phyloP scores from a whole-genome alignment of 2,329 filamentous ascomycete genomes.

The Fusarium oligoseptatum region DNA sequence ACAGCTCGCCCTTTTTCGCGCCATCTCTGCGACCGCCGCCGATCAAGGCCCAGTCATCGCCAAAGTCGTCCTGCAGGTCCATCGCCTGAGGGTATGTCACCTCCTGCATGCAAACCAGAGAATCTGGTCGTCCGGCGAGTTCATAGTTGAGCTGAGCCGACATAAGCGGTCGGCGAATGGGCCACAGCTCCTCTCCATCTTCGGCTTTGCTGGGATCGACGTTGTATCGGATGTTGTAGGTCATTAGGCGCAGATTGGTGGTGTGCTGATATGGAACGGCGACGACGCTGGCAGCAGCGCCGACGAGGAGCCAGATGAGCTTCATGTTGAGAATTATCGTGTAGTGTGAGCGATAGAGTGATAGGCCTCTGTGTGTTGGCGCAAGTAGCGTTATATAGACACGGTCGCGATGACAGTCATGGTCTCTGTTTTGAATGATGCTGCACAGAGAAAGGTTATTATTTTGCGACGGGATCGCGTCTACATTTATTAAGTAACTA shows the following conservation, averaged over 20 bases:
- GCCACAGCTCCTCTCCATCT: conserved; percentile 69
- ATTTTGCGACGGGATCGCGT: neutral
- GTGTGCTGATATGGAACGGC: conserved; percentile 25
- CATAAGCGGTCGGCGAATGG: conserved; percentile 64
- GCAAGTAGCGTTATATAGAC: neutral
- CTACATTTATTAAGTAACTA: neutral
- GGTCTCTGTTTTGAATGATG: neutral
- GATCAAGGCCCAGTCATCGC: conserved; percentile 64
- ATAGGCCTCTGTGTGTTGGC: neutral
- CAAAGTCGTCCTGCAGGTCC: conserved; percentile 62
- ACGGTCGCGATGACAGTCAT: neutral
- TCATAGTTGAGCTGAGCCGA: conserved; percentile 66
- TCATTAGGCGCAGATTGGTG: conserved; percentile 65
- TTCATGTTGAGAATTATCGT: conserved; percentile 32
- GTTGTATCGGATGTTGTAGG: conserved; percentile 75
- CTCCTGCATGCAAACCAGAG: conserved; percentile 78
- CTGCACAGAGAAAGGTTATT: neutral
- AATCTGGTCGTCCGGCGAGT: conserved; percentile 57
- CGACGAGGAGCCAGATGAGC: conserved; percentile 20
- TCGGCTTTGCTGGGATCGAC: conserved; percentile 56
- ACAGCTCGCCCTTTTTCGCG: conserved; percentile 72
- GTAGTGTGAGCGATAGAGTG: neutral
- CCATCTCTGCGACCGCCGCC: conserved; percentile 73
- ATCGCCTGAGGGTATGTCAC: conserved; percentile 70
- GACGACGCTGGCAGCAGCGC: conserved; percentile 16